Percentiles rank a stretch among this genome's conserved stretches.
phyloP scores from a whole-genome alignment of 371 early-diverging fungal genomes.

The Rhizomucor miehei region DNA sequence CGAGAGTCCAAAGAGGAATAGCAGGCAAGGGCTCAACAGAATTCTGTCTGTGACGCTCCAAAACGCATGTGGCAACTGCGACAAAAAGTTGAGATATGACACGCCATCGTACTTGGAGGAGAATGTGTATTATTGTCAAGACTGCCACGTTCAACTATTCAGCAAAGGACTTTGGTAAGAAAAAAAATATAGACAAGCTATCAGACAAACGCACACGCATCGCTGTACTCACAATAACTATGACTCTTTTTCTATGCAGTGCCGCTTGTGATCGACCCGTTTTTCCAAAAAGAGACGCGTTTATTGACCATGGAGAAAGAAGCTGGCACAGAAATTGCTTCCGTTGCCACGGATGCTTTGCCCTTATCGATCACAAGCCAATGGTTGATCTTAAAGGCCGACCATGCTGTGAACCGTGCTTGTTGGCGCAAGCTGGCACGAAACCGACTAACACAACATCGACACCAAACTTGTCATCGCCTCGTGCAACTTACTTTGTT shows the following conservation, averaged over 20 bases:
- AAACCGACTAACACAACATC: constrained; percentile 2
- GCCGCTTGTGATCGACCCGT: constrained; percentile 42
- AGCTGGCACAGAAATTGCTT: constrained; percentile 56
- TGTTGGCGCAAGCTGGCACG: constrained; percentile 47
- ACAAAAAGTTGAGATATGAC: constrained; percentile 16
- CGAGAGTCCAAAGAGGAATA: constrained; percentile 20
- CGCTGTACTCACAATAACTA: no score
- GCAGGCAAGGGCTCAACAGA: constrained; percentile 10
- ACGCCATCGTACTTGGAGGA: constrained; percentile 15
- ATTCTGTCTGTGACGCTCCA: constrained; percentile 17
- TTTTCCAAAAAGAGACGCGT: constrained; percentile 31
- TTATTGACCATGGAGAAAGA: constrained; percentile 39
- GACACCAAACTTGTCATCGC: not conserved
- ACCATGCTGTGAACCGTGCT: constrained; percentile 68
- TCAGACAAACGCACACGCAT: no score
- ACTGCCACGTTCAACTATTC: constrained; percentile 29
- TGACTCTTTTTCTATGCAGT: constrained; percentile 16
- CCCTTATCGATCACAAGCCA: constrained; percentile 35
- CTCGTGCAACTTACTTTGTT: not conserved
- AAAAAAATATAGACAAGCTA: constrained; percentile 7
- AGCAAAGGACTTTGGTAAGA: constrained; percentile 34
- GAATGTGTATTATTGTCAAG: constrained; percentile 26
- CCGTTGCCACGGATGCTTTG: constrained; percentile 37
- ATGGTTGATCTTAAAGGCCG: constrained; percentile 56
- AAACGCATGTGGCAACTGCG: constrained; percentile 19